Evolutionary conservation across 306 rosid species (phyloP), one percentile per base, ranked within the genome.

Genomic region (Cyamopsis tetragonoloba): DNA sequence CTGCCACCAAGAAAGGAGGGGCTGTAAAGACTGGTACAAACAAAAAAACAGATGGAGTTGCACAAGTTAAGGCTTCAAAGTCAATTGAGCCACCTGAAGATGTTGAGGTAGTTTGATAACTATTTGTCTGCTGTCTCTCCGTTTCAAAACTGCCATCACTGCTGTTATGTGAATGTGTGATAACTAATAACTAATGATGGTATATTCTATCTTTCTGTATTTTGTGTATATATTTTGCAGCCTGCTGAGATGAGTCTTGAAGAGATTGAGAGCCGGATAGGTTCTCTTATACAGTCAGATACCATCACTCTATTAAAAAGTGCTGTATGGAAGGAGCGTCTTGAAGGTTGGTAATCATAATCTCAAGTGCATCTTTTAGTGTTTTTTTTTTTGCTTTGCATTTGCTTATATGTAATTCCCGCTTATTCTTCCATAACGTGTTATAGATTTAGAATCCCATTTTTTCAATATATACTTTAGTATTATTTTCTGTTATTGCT

Each of bases 171-270:
- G 62, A n/a, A n/a, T n/a, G n/a, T n/a, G n/a, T n/a, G n/a, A n/a
- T n/a, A n/a, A n/a, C n/a, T n/a, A n/a, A 35, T 62, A 42, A 31
- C 34, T 60, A 18, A 4, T 60, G 34, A 18, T 37, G 15, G 6
- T 64, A 57, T 31, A 15, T 69, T 2, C 27, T n/a, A 54, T 42
- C 17, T 46, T 37, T 61, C 50, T 70, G 17, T 41, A 19, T 70
- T 24, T 31, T 12, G n/a, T n/a, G n/a, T n/a, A n/a, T n/a, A 70
- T 61, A 32, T 51, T 46, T 35, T 77, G 49, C 86, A 95, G 99
- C 99, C 97, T 7, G 39, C 88, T 66, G 99, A 95, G 68, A 95
- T 95, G 99, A 60, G 95, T 63, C 96, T 95, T 47, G 99, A 95
- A 70, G 99, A 95, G 83, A 91, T 95, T 79, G 96, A 91, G 68